Percentiles rank a stretch among this genome's conserved stretches.
Evolutionary conservation across 2,329 filamentous ascomycete species (phyloP).

Genomic region (Chrysoporthe austroafricana): DNA sequence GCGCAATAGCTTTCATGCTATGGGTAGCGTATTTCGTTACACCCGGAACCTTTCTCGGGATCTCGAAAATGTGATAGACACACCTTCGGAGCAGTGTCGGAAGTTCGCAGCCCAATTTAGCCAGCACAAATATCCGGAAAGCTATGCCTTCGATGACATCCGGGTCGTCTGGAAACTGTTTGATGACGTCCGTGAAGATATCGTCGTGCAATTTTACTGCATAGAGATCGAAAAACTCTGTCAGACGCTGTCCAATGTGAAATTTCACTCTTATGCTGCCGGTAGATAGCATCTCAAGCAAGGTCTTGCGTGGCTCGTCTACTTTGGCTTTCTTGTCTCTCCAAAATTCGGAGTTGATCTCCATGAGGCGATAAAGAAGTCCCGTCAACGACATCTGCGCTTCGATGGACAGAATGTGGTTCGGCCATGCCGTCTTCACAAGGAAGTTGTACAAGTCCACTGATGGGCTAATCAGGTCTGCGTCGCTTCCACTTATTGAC

Average conservation of each 20-base stretch:
- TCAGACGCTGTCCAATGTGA: slow-evolving; percentile 69
- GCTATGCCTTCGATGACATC: slow-evolving; percentile 82
- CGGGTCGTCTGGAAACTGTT: slow-evolving; percentile 73
- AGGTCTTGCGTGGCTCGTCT: slow-evolving; percentile 20
- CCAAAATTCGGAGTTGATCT: slow-evolving; percentile 69
- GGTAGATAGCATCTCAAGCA: slow-evolving; percentile 57
- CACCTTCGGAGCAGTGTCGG: slow-evolving; percentile 83
- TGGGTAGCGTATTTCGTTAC: slow-evolving; percentile 72
- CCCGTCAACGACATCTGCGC: slow-evolving; percentile 69
- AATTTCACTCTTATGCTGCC: slow-evolving; percentile 76
- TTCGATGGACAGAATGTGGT: slow-evolving; percentile 69
- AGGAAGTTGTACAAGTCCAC: slow-evolving; percentile 82
- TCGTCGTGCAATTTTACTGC: slow-evolving; percentile 82
- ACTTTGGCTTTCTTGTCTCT: slow-evolving; percentile 52
- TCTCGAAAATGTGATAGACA: slow-evolving; percentile 94
- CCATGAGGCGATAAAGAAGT: slow-evolving; percentile 73
- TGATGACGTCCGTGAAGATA: slow-evolving; percentile 83
- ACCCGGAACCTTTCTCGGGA: slow-evolving; percentile 70
- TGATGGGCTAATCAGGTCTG: slow-evolving; percentile 62
- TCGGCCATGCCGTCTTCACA: slow-evolving; percentile 67
- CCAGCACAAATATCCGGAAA: slow-evolving; percentile 76
- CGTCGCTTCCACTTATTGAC: slow-evolving; percentile 59
- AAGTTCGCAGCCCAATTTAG: slow-evolving; percentile 80
- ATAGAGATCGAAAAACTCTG: slow-evolving; percentile 78
- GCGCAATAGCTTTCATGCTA: slow-evolving; percentile 71